Percentiles rank a stretch among this genome's conserved stretches.
Conservation (phyloP, 371 early-diverging fungal genomes). For the Neoconidiobolus thromboides region DNA sequence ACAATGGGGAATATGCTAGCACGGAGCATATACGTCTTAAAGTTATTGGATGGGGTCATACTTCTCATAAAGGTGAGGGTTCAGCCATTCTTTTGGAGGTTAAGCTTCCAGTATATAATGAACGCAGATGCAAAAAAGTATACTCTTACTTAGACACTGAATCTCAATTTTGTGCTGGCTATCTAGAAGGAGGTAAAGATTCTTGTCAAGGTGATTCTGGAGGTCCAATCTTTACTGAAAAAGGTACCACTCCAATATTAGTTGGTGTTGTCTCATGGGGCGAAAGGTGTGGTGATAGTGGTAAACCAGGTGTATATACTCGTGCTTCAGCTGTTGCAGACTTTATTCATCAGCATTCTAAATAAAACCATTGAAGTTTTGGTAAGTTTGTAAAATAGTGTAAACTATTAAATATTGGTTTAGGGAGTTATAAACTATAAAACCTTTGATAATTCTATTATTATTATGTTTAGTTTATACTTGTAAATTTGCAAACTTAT, state of each 20-base stretch:
- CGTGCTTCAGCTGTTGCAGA: no score
- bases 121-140: not conserved
- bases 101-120: not conserved
- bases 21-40: not conserved
- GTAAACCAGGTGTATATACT: not conserved
- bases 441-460: no score
- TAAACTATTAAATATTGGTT: no score
- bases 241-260: not conserved
- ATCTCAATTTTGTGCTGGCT: not conserved
- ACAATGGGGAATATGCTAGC: not conserved
- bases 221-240: slow-evolving; percentile 1
- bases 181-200: slow-evolving; percentile 1
- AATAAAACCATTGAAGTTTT: no score
- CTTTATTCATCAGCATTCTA: no score
- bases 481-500: no score
- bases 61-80: not conserved
- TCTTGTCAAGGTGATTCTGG: slow-evolving; percentile 1
- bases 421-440: no score
- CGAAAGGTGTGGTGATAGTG: not conserved
- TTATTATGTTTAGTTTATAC: no score
- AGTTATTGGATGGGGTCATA: not conserved
- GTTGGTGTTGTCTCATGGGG: slow-evolving; percentile 1
- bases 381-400: no score
- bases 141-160: not conserved
- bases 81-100: not conserved